A percentile compares a stretch with the other conserved stretches of the same genome.
Conservation (phyloP, 257 asterid genomes). For the Dorcoceras hygrometricum region DNA sequence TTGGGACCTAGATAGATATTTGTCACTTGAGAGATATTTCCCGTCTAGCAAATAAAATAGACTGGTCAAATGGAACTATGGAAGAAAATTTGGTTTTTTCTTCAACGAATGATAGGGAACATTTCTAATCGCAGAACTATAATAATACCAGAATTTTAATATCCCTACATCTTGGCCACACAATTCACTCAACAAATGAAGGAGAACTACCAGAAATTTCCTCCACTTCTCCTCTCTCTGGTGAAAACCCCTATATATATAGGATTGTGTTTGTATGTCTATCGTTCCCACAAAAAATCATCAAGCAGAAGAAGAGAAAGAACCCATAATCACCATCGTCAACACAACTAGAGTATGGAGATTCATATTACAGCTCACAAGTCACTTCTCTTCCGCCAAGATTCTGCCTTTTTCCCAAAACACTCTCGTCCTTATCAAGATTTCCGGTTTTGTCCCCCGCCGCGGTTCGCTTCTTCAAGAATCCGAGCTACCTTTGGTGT, state of each 20-base stretch:
- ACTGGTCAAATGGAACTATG: too few species aligned
- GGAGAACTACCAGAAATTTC: slow-evolving; percentile 39
- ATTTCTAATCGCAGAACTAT: background rate
- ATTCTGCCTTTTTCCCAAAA: slow-evolving; percentile 27
- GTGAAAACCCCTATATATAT: slow-evolving; percentile 64
- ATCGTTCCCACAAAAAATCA: slow-evolving; percentile 27
- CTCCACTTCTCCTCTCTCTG: slow-evolving; percentile 43
- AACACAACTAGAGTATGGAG: slow-evolving; percentile 37
- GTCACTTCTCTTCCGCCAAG: slow-evolving; percentile 36
- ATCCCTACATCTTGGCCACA: slow-evolving; percentile 29
- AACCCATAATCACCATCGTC: slow-evolving; percentile 23
- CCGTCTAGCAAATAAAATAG: too few species aligned
- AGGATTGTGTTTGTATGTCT: slow-evolving; percentile 41
- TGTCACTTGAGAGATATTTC: too few species aligned
- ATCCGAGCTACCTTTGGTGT: slow-evolving; percentile 61
- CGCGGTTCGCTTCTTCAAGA: slow-evolving; percentile 32
- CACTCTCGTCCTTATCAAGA: slow-evolving; percentile 28
- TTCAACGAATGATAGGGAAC: background rate
- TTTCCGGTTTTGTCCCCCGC: slow-evolving; percentile 30
- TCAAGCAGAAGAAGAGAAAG: slow-evolving; percentile 23
- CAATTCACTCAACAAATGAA: slow-evolving; percentile 36
- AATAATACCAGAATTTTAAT: slow-evolving; percentile 1
- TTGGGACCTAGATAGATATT: too few species aligned
- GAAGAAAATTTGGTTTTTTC: too few species aligned
- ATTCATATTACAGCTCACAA: slow-evolving; percentile 41